phyloP scores from a whole-genome alignment of 148 eudicot species.

The Chenopodium album region DNA sequence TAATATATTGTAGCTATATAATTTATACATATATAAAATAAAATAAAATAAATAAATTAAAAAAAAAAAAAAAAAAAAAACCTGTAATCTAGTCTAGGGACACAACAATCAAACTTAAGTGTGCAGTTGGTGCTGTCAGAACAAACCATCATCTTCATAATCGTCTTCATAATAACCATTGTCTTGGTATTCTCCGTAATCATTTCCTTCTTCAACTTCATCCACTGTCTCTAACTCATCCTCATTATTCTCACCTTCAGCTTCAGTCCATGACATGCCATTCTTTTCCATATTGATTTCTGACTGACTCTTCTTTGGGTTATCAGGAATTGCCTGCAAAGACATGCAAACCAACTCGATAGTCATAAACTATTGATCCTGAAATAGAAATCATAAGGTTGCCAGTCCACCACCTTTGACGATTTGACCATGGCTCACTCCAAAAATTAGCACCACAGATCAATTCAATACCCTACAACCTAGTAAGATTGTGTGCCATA shows the following conservation, averaged over 20 bases:
- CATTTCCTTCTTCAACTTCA: conserved; percentile 22
- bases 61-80: neutral
- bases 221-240: conserved; percentile 18
- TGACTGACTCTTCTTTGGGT: conserved; percentile 28
- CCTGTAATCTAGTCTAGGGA: neutral
- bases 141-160: conserved; percentile 29
- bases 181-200: conserved; percentile 20
- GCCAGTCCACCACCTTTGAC: neutral
- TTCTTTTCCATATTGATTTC: conserved; percentile 21
- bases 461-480: neutral
- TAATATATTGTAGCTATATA: neutral
- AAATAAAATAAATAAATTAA: too few relatives aligned
- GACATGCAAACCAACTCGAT: conserved; percentile 4
- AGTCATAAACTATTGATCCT: neutral
- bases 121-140: conserved; percentile 8
- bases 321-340: conserved; percentile 29
- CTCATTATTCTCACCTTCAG: conserved; percentile 19
- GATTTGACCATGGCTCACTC: neutral
- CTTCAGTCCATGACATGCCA: neutral
- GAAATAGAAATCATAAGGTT: neutral
- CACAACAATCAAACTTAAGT: neutral
- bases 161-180: conserved; percentile 27
- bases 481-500: neutral
- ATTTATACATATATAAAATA: too few relatives aligned
- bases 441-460: neutral